Evolutionary conservation across 352 stramenopile species (phyloP), one percentile per base, ranked within the genome.

Genomic region (Halophytophthora polymorphica): DNA sequence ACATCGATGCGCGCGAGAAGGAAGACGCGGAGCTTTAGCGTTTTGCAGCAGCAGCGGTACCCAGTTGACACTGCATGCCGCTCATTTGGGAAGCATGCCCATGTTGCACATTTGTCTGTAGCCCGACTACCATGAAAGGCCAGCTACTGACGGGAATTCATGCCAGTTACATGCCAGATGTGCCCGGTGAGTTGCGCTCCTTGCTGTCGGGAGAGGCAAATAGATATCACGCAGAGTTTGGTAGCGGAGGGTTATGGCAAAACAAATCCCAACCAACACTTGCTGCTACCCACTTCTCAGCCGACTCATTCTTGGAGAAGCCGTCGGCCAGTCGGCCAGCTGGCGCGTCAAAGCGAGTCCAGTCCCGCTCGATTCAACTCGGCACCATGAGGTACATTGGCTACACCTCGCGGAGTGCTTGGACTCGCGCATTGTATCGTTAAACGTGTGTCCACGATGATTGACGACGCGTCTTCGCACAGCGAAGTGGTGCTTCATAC

Each of bases 1-100:
- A 93, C 41, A 88, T 88, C 33, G 68, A 76, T 8, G 44, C 58
- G 0, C 69, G 69, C 25, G 71, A 87, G 34, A 66, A 63, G 25
- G 59, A 70, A 13, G 44, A 38, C 18, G 52, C 50, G 2, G 38
- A 64, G 13, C 33, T 17, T n/a, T 38, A 38, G 33, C 6, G 33
- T 10, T 2, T 17, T n/a, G 19, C 41, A 64, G 51, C 40, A 3
- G 19, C 29, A 36, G 37, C 61, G 15, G 47, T 37, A 45, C 50
- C 59, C 37, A 43, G 56, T 59, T 54, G 49, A 28, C 46, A 36
- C 40, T 34, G 29, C 44, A 53, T 14, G 19, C 28, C n/a, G n/a
- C n/a, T n/a, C n/a, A n/a, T n/a, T n/a, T n/a, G n/a, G n/a, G n/a
- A n/a, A n/a, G n/a, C n/a, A n/a, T n/a, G n/a, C n/a, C n/a, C n/a